Evolutionary conservation across 2,329 filamentous ascomycete genomes (phyloP), one percentile per base, ranked within the genome.

Genomic region (Diaporthe amygdali): DNA sequence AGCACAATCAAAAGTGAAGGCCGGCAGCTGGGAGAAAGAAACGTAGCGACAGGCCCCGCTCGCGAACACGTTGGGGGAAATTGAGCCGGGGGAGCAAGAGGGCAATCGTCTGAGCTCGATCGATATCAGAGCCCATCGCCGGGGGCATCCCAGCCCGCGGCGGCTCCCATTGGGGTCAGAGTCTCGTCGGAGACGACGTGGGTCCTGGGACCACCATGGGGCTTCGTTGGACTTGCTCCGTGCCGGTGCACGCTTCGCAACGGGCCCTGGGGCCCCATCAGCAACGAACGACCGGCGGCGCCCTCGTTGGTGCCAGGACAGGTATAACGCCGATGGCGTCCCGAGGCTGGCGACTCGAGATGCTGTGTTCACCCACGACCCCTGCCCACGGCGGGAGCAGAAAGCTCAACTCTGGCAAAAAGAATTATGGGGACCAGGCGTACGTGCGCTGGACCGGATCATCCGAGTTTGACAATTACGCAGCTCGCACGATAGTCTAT

Each of bases 301-400:
- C 39, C 39, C 39, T 63, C 56, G 56, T 47, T 47, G 56, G 52
- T 37, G 15, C 22, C n/a, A 64, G 59, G 44, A 27, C 25, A 8
- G 14, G 27, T 30, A 46, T 32, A 47, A 34, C 39, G 44, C 44
- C 44, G 20, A n/a, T 49, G 59, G 59, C 59, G 41, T 64, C 44
- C 59, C 59, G 44, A 49, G 32, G 59, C 59, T 41, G 59, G 44
- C 59, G 44, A 37, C 59, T 64, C 30, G 41, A 27, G 41, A 49
- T 25, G 59, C 37, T 20, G 44, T 49, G 59, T 20, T 37, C 59
- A 49, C 59, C 41, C 30, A 37, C 34, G 44, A 64, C 49, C 59
- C 59, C 59, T 64, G 59, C 37, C 59, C 22, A 49, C 44, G 59
- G 59, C 44, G 59, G 59, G 59, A 49, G 25, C 59, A 37, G 44